phyloP scores from a whole-genome alignment of 345 rosid species.

The Mallotus nudiflorus region DNA sequence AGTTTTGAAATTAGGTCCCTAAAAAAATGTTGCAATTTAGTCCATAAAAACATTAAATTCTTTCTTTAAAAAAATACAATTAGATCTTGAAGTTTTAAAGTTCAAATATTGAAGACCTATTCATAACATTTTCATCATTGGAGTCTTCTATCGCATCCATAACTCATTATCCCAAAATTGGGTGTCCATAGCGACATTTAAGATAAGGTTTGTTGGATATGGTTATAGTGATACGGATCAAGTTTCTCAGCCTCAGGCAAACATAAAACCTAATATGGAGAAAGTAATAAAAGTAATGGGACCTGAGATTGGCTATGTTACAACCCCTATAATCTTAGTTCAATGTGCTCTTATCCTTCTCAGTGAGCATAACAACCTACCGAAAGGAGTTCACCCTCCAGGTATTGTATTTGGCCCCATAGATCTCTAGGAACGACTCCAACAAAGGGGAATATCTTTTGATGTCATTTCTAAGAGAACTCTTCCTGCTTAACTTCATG shows the following conservation, averaged over 20 bases:
- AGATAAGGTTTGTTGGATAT: constrained; percentile 84
- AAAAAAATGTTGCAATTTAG: too few species aligned
- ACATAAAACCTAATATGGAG: constrained; percentile 57
- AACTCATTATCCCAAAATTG: too few species aligned
- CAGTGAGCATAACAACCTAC: constrained; percentile 55
- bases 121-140: too few species aligned
- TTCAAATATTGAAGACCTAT: too few species aligned
- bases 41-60: too few species aligned
- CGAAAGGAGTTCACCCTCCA: constrained; percentile 68
- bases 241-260: constrained; percentile 42
- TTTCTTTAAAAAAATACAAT: too few species aligned
- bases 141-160: too few species aligned
- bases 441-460: constrained; percentile 75
- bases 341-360: constrained; percentile 70
- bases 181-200: constrained; percentile 82
- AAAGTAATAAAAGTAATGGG: constrained; percentile 71
- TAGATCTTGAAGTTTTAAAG: too few species aligned
- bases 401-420: constrained; percentile 80
- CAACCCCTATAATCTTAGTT: constrained; percentile 63
- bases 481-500: constrained; percentile 16
- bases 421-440: constrained; percentile 65
- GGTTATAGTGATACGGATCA: constrained; percentile 59
- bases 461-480: constrained; percentile 60
- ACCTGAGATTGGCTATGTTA: constrained; percentile 85
- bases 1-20: too few species aligned